Conservation (phyloP, 495 filamentous ascomycete genomes). For the Daldinia grandis region DNA sequence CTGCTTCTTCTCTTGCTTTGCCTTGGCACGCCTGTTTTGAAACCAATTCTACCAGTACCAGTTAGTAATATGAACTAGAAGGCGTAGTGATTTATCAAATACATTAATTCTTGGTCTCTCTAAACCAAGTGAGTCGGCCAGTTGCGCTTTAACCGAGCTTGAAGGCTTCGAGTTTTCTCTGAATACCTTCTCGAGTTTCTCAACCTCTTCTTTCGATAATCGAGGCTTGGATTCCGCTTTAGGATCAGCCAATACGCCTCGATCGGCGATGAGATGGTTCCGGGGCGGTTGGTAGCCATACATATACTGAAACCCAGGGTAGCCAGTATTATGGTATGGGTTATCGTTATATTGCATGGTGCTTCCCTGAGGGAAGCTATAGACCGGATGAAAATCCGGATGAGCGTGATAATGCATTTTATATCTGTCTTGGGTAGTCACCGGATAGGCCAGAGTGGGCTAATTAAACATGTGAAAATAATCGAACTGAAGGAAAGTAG, state of each 20-base stretch:
- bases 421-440: conserved; percentile 20
- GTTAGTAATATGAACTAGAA: conserved; percentile 44
- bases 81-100: conserved; percentile 46
- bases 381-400: conserved; percentile 29
- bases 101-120: conserved; percentile 81
- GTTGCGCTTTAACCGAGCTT: conserved; percentile 75
- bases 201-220: conserved; percentile 83
- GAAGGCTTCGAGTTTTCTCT: conserved; percentile 79
- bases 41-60: conserved; percentile 78
- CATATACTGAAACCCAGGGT: conserved; percentile 31
- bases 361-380: conserved; percentile 31
- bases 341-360: conserved; percentile 31
- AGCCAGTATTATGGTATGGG: conserved; percentile 32
- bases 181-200: conserved; percentile 77
- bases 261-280: conserved; percentile 36
- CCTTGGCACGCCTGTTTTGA: conserved; percentile 85
- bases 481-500: conserved; percentile 1
- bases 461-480: conserved; percentile 17
- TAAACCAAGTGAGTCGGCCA: conserved; percentile 75
- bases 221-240: conserved; percentile 69
- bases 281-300: conserved; percentile 41
- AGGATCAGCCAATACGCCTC: conserved; percentile 30
- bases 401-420: conserved; percentile 43
- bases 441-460: not conserved
- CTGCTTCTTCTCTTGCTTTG: conserved; percentile 78